These are phyloP conservation scores for Hawksworthiomyces lignivorus DNA, from an alignment of 2,329 filamentous ascomycete species.

Conservation along the genomic window DNA sequence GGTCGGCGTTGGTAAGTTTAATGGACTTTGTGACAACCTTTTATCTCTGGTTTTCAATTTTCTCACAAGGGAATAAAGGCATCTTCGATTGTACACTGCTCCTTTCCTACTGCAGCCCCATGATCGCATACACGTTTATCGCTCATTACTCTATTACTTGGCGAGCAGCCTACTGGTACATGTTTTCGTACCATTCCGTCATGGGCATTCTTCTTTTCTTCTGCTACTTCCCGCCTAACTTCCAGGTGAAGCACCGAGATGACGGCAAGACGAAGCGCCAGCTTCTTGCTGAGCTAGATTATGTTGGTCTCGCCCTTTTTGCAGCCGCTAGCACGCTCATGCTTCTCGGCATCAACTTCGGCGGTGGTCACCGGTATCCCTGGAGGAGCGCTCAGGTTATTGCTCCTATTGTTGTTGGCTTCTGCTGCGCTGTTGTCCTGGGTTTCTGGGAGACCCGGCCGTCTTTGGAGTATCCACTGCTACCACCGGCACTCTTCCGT, in stretches of 20 bases:
- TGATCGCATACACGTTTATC: constrained; percentile 26
- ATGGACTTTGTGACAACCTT: too few relatives aligned
- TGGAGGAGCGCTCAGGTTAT: constrained; percentile 21
- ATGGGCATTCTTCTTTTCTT: constrained; percentile 16
- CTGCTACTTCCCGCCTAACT: constrained; percentile 28
- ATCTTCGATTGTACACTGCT: neutral
- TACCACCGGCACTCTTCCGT: constrained; percentile 22
- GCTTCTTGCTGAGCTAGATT: constrained; percentile 28
- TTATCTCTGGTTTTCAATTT: too few relatives aligned
- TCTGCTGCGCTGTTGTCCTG: constrained; percentile 20
- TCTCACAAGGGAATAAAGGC: neutral
- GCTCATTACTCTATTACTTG: constrained; percentile 18
- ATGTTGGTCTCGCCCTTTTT: constrained; percentile 20
- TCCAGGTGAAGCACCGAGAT: constrained; percentile 24
- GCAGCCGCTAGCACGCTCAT: constrained; percentile 18
- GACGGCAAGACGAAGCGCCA: constrained; percentile 18
- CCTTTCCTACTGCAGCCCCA: neutral
- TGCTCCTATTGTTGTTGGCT: constrained; percentile 22
- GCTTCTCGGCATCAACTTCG: constrained; percentile 21
- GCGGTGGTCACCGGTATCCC: constrained; percentile 20
- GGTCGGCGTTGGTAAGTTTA: neutral
- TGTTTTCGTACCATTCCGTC: constrained; percentile 14
- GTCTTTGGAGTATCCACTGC: constrained; percentile 19
- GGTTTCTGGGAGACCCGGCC: constrained; percentile 21
- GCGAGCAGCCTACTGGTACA: constrained; percentile 15